These are phyloP conservation scores for Hypoxylon rickii DNA, from an alignment of 495 filamentous ascomycete genomes.

Conservation along the genomic window DNA sequence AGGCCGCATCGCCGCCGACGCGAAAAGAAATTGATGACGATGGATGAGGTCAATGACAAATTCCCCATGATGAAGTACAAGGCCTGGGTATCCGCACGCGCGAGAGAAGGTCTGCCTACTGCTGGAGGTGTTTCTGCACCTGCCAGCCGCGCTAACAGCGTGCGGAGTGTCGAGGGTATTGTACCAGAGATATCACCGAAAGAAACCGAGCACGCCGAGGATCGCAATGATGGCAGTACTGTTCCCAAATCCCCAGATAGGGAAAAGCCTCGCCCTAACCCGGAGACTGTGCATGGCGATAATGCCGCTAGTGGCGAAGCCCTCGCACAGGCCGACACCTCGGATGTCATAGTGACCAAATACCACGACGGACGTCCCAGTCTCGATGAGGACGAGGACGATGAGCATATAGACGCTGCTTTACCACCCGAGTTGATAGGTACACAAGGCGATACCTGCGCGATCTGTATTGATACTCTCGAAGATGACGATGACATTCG, in stretches of 20 bases:
- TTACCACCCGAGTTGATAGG: conserved; percentile 80
- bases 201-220: conserved; percentile 30
- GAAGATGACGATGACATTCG: conserved; percentile 96
- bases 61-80: conserved; percentile 98
- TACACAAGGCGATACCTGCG: conserved; percentile 91
- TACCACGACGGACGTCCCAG: conserved; percentile 24
- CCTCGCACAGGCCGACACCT: conserved; percentile 21
- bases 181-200: conserved; percentile 48
- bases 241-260: conserved; percentile 1
- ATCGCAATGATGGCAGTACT: conserved; percentile 2
- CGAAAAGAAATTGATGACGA: conserved; percentile 97
- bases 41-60: conserved; percentile 97
- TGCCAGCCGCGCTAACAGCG: conserved; percentile 67
- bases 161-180: conserved; percentile 65
- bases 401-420: conserved; percentile 82
- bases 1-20: conserved; percentile 77
- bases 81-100: conserved; percentile 83
- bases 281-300: not conserved
- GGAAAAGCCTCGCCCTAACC: conserved; percentile 12
- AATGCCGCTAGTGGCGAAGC: conserved; percentile 4
- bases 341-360: conserved; percentile 20
- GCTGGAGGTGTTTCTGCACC: conserved; percentile 83
- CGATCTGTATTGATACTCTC: conserved; percentile 91
- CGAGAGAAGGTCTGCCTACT: conserved; percentile 79
- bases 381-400: conserved; percentile 74